These are phyloP conservation scores for Skeletonema menzelii DNA, from an alignment of 108 stramenopile genomes.

Conservation along the genomic window DNA sequence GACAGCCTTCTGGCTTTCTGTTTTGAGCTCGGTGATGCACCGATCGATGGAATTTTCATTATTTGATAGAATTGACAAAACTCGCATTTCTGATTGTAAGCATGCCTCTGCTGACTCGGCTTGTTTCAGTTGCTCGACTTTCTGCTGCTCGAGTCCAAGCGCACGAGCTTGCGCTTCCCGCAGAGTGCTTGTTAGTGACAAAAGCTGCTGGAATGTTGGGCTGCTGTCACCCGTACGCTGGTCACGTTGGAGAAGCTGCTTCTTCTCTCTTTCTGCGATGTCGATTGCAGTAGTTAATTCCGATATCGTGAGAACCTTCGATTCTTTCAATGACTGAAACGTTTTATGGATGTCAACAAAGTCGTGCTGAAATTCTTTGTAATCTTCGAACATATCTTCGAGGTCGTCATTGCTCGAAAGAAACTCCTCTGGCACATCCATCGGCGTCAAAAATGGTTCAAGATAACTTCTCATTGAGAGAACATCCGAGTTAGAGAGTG, in stretches of 20 bases:
- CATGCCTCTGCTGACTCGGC: constrained; percentile 11
- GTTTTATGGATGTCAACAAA: constrained; percentile 77
- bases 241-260: constrained; percentile 18
- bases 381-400: constrained; percentile 49
- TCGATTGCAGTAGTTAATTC: constrained; percentile 53
- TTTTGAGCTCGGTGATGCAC: constrained; percentile 4
- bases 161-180: constrained; percentile 77
- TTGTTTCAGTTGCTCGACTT: constrained; percentile 7
- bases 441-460: constrained; percentile 59
- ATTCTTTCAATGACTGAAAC: constrained; percentile 42
- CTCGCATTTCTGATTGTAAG: constrained; percentile 3
- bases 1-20: background rate
- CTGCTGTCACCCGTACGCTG: constrained; percentile 3
- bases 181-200: constrained; percentile 44
- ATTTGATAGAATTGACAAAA: background rate
- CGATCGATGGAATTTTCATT: background rate
- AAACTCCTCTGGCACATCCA: constrained; percentile 75
- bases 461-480: constrained; percentile 75
- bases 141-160: constrained; percentile 52
- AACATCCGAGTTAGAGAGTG: constrained; percentile 50
- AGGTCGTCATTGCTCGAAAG: constrained; percentile 37
- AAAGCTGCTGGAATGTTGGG: constrained; percentile 12
- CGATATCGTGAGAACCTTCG: background rate
- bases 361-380: constrained; percentile 68
- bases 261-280: constrained; percentile 61